Evolutionary conservation across 2,329 filamentous ascomycete species (phyloP), one percentile per base, ranked within the genome.

Genomic region (Chaetomium globosum): DNA sequence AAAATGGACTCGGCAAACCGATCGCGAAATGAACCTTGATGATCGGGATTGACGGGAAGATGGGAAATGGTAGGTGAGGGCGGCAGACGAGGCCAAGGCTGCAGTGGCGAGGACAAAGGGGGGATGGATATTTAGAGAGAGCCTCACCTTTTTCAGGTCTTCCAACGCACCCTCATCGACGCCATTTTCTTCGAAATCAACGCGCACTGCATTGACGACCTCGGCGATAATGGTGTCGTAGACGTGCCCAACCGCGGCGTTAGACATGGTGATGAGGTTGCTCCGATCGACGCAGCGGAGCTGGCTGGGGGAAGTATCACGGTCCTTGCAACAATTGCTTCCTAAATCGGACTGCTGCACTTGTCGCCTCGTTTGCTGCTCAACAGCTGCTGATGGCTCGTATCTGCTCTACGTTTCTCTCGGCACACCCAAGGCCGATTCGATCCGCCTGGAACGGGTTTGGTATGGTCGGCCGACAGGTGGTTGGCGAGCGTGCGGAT

Each of bases 141-240:
- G 65, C 81, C 91, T 85, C 83, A 98, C 94, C 87, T 89, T 85
- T 79, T 89, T 89, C 83, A 99, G 82, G 77, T 97, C 92, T 71
- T 94, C 87, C 74, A 99, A 81, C 59, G 94, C 94, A 72, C 86
- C 83, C 77, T 94, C 90, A 73, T 96, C 92, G 70, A 98, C 90
- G 73, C 95, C 95, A 72, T 90, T 92, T 80, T 99, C 95, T 78
- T 99, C 95, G 77, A 99, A 98, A 79, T 98, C 95, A 75, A 94
- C 91, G 75, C 91, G 87, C 74, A 94, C 97, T 71, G 91, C 90
- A 73, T 94, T 89, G 78, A 98, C 92, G 76, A 99, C 93, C 80
- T 95, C 92, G 68, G 89, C 83, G 75, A 91, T 91, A 77, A 91
- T 88, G 74, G 84, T 81, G 78, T 88, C 83, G 79, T 97, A 99